Evolutionary conservation across 345 rosid genomes (phyloP), one percentile per base, ranked within the genome.

Genomic region (Anastatica hierochuntica): DNA sequence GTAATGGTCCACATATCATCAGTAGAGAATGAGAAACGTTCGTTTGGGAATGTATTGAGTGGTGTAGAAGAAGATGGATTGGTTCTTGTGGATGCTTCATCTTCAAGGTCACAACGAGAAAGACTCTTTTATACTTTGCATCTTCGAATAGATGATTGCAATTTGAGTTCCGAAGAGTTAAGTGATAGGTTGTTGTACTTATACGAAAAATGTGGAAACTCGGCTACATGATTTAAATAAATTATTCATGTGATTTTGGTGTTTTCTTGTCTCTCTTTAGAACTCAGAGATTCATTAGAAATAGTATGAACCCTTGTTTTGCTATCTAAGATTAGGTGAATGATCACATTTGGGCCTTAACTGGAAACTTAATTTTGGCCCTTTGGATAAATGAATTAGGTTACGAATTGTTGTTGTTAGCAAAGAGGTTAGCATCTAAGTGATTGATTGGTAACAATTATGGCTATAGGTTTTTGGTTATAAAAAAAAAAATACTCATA

Each of bases 41-140:
- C 79, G 24, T 76, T 85, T 38, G 63, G 44, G 23, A 59, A 67
- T 42, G 58, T 81, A 11, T 34, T 85, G 72, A 40, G 49, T 16
- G 53, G 53, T 17, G 14, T 85, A 21, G 78, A 81, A 56, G 68
- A 75, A 43, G 72, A 72, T 39, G 95, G 84, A 0, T 56, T 77
- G 34, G 45, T 58, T 41, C 70, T 79, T 4, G 18, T 75, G 10
- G 79, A 74, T 53, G 75, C 81, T 53, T 83, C 90, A 37, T 83
- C 83, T 31, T 79, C 82, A 48, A 61, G 67, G 52, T 78, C 83
- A 36, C 72, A 39, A 41, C 76, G 64, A 21, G 85, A 66, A 45
- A 73, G 67, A 58, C 60, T 75, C 33, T 79, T 85, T 70, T 72
- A 76, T 49, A 77, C 63, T 57, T 58, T 83, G 24, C 81, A 74